Conservation (phyloP, 371 early-diverging fungal genomes). For the Lichtheimia corymbifera region DNA sequence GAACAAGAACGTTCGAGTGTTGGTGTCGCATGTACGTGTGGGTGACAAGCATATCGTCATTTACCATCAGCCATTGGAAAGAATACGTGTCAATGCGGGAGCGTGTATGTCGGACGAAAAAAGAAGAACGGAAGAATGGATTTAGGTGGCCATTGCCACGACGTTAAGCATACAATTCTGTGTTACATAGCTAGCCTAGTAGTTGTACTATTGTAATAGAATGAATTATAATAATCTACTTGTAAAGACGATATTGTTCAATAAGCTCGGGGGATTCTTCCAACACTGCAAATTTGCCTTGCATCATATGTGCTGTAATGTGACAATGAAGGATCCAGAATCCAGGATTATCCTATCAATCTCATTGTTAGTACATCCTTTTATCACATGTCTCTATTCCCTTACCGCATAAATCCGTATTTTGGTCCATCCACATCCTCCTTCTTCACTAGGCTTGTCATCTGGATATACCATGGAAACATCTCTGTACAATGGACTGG, state of each 20-base stretch:
- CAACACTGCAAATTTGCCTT: slow-evolving; percentile 45
- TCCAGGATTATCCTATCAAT: slow-evolving; percentile 45
- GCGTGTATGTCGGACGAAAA: background rate
- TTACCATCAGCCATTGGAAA: slow-evolving; percentile 1
- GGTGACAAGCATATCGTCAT: too few species aligned
- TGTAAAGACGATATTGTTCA: slow-evolving; percentile 16
- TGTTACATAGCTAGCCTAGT: too few species aligned
- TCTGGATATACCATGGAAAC: slow-evolving; percentile 37
- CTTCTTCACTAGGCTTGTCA: slow-evolving; percentile 11
- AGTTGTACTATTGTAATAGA: too few species aligned
- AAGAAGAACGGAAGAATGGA: background rate
- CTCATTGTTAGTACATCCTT: background rate
- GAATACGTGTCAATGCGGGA: background rate
- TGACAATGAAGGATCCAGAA: slow-evolving; percentile 55
- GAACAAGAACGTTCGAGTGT: too few species aligned
- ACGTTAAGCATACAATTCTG: too few species aligned
- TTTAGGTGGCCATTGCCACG: too few species aligned
- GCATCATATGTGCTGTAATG: slow-evolving; percentile 51
- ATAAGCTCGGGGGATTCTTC: slow-evolving; percentile 46
- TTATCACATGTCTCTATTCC: background rate
- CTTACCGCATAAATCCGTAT: slow-evolving; percentile 36
- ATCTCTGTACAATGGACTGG: slow-evolving; percentile 32
- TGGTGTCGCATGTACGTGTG: too few species aligned
- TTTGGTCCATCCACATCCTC: slow-evolving; percentile 45
- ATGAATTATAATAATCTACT: background rate